A percentile compares a stretch with the other conserved stretches of the same genome.
Conservation (phyloP, 306 rosid genomes). For the Hippophae gyantsensis region DNA sequence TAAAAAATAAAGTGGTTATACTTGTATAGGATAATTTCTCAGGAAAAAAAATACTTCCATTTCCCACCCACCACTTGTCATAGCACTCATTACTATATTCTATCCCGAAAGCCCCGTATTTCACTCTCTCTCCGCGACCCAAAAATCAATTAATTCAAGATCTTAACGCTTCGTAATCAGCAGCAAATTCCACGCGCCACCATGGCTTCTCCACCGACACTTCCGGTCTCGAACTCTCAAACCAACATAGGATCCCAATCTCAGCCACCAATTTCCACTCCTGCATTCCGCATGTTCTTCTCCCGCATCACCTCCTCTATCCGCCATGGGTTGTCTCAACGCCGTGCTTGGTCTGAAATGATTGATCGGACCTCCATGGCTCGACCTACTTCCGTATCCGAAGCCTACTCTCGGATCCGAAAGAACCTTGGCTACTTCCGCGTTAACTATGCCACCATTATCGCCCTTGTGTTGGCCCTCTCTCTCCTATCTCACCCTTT, state of each 20-base stretch:
- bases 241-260: constrained; percentile 17
- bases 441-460: constrained; percentile 64
- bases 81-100: too few species aligned
- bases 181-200: constrained; percentile 16
- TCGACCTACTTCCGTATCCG: constrained; percentile 65
- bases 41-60: too few species aligned
- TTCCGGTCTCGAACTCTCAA: constrained; percentile 58
- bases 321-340: constrained; percentile 68
- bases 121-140: too few species aligned
- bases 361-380: constrained; percentile 55
- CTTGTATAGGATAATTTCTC: too few species aligned
- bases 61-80: too few species aligned
- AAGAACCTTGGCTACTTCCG: constrained; percentile 78
- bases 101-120: too few species aligned
- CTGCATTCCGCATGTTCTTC: constrained; percentile 80
- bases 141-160: too few species aligned
- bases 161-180: too few species aligned
- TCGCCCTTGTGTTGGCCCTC: constrained; percentile 49
- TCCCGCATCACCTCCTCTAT: constrained; percentile 56
- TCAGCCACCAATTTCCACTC: constrained; percentile 63
- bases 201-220: constrained; percentile 74
- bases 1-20: too few species aligned
- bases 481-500: constrained; percentile 80
- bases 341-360: constrained; percentile 87
- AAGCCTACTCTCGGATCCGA: constrained; percentile 90